phyloP scores from a whole-genome alignment of 2,329 filamentous ascomycete genomes.

The Fusarium sp. region DNA sequence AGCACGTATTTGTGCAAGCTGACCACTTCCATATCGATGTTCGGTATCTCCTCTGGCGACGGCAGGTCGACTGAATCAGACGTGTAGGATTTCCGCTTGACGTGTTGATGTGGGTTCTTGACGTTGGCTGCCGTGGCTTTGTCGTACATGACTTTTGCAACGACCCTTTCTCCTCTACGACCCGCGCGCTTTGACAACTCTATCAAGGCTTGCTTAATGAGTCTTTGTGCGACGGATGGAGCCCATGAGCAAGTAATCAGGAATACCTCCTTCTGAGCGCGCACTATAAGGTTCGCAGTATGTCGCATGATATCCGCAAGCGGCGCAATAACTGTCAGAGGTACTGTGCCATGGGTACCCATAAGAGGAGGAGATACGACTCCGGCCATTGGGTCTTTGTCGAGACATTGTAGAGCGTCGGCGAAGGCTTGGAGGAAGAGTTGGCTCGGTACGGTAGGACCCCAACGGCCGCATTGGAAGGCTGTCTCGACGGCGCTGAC shows the following conservation, averaged over 20 bases:
- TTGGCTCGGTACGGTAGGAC: conserved; percentile 68
- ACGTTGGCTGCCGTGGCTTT: conserved; percentile 73
- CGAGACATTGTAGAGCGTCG: conserved; percentile 68
- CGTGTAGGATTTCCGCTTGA: conserved; percentile 68
- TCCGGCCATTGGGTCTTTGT: conserved; percentile 61
- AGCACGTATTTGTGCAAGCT: conserved; percentile 77
- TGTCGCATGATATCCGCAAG: conserved; percentile 75
- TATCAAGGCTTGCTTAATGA: conserved; percentile 74
- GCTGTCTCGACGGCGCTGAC: conserved; percentile 62
- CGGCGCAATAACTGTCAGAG: conserved; percentile 71
- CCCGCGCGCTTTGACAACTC: conserved; percentile 76
- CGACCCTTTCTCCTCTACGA: conserved; percentile 64
- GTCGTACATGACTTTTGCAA: conserved; percentile 82
- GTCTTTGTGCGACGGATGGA: conserved; percentile 71
- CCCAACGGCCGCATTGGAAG: conserved; percentile 74
- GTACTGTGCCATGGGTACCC: conserved; percentile 69
- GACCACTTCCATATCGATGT: conserved; percentile 77
- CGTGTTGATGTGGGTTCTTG: conserved; percentile 71
- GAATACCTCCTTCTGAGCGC: conserved; percentile 77
- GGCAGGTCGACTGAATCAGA: conserved; percentile 70
- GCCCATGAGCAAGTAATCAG: conserved; percentile 83
- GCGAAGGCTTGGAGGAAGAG: conserved; percentile 77
- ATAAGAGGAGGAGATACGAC: conserved; percentile 64
- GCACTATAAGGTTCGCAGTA: conserved; percentile 79
- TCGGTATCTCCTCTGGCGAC: conserved; percentile 71